These are phyloP conservation scores for Aspergillus intermedius DNA, from an alignment of 2,329 filamentous ascomycete species.

Conservation along the genomic window DNA sequence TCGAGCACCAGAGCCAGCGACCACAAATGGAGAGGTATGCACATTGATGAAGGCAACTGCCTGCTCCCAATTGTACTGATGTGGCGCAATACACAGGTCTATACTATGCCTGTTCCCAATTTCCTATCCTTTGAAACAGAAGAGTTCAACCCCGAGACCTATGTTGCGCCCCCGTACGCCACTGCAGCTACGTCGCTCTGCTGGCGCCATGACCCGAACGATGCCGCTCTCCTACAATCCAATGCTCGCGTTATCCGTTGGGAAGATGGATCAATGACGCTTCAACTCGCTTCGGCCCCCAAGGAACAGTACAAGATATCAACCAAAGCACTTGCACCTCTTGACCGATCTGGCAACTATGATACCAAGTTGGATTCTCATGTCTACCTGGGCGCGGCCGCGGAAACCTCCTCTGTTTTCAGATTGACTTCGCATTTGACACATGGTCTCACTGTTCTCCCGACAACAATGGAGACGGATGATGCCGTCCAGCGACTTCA, in stretches of 20 bases:
- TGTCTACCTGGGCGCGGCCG: conserved; percentile 57
- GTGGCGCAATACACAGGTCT: conserved; percentile 38
- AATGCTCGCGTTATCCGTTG: conserved; percentile 61
- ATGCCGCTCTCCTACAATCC: conserved; percentile 53
- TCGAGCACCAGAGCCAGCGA: conserved; percentile 52
- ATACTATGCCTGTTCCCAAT: conserved; percentile 57
- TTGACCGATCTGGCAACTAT: conserved; percentile 47
- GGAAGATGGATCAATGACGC: conserved; percentile 61
- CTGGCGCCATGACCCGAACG: conserved; percentile 58
- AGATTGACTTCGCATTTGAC: conserved; percentile 59
- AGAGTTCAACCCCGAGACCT: conserved; percentile 55
- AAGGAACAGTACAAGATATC: conserved; percentile 55
- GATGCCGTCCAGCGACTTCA: conserved; percentile 58
- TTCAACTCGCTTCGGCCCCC: conserved; percentile 59
- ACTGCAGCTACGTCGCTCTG: conserved; percentile 59
- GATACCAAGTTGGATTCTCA: conserved; percentile 54
- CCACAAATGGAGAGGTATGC: conserved; percentile 34
- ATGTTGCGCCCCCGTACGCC: conserved; percentile 56
- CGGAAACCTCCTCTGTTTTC: conserved; percentile 52
- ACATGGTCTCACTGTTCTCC: conserved; percentile 51
- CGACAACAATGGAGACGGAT: conserved; percentile 51
- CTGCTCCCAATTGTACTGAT: not conserved
- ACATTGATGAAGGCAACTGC: not conserved
- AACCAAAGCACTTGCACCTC: conserved; percentile 52
- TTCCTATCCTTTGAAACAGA: conserved; percentile 58